phyloP scores from a whole-genome alignment of 768 basidiomycete species.

The Pleurotus giganteus region DNA sequence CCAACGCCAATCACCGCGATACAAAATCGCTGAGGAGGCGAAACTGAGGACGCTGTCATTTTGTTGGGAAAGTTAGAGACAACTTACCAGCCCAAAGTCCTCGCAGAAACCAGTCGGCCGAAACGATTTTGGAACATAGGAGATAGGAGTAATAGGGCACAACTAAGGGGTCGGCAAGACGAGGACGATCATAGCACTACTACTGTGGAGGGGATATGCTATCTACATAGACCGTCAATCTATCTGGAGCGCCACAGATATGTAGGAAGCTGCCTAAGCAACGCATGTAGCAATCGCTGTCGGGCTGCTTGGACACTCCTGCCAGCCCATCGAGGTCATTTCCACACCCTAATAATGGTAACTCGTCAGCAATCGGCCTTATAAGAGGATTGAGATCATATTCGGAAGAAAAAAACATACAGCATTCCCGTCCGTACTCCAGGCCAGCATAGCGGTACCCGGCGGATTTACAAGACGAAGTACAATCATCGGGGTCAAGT shows the following conservation, averaged over 20 bases:
- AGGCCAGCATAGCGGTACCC: conserved; percentile 7
- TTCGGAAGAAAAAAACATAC: not conserved
- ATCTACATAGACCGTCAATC: conserved; percentile 5
- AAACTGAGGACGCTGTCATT: conserved; percentile 6
- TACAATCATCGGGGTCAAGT: conserved; percentile 4
- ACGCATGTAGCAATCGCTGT: conserved; percentile 5
- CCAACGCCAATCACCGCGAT: conserved; percentile 91
- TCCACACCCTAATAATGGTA: conserved; percentile 5
- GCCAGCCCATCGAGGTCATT: not conserved
- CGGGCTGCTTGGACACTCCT: not conserved
- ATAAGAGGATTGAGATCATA: not conserved
- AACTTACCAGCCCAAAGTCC: not conserved
- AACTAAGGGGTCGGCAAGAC: too few species aligned
- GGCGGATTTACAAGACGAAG: not conserved
- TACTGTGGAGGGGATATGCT: not conserved
- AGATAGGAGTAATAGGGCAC: too few species aligned
- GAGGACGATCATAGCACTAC: too few species aligned
- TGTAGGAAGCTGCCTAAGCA: not conserved
- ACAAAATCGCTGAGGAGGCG: conserved; percentile 27
- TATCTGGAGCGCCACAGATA: conserved; percentile 7
- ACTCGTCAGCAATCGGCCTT: not conserved
- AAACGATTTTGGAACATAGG: not conserved
- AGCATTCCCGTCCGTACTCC: conserved; percentile 6
- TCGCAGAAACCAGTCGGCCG: not conserved
- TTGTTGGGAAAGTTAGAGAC: not conserved